Evolutionary conservation across 345 rosid genomes (phyloP).

Genomic region (Theobroma cacao): DNA sequence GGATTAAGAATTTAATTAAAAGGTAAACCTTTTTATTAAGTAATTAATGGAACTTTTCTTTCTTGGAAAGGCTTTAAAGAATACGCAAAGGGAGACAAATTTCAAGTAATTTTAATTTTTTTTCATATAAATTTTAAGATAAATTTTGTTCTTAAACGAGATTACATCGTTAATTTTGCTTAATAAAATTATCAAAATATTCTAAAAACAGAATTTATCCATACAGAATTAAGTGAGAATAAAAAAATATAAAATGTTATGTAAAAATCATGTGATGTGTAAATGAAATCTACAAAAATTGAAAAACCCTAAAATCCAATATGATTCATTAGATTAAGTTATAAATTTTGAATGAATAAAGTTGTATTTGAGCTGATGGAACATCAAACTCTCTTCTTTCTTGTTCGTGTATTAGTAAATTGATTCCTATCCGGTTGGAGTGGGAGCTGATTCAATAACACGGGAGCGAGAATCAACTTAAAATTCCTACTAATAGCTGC

Average conservation of each 20-base stretch:
- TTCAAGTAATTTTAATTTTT: too few relatives aligned
- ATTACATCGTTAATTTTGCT: too few relatives aligned
- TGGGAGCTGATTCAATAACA: constrained; percentile 31
- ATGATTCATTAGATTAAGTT: not conserved
- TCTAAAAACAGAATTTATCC: too few relatives aligned
- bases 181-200: too few relatives aligned
- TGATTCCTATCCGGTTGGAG: not conserved
- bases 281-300: too few relatives aligned
- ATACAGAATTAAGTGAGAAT: too few relatives aligned
- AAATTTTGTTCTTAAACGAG: too few relatives aligned
- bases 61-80: constrained; percentile 14
- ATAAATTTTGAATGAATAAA: not conserved
- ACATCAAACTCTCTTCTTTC: constrained; percentile 1
- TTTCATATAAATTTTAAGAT: too few relatives aligned
- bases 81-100: too few relatives aligned
- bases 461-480: not conserved
- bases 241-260: not conserved
- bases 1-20: not conserved
- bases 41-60: constrained; percentile 12
- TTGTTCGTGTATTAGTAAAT: not conserved
- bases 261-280: too few relatives aligned
- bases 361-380: constrained; percentile 9
- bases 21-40: not conserved
- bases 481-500: not conserved
- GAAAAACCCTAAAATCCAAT: not conserved